These are phyloP conservation scores for Neofusicoccum laricinum DNA, from an alignment of 2,329 filamentous ascomycete species.

Conservation along the genomic window DNA sequence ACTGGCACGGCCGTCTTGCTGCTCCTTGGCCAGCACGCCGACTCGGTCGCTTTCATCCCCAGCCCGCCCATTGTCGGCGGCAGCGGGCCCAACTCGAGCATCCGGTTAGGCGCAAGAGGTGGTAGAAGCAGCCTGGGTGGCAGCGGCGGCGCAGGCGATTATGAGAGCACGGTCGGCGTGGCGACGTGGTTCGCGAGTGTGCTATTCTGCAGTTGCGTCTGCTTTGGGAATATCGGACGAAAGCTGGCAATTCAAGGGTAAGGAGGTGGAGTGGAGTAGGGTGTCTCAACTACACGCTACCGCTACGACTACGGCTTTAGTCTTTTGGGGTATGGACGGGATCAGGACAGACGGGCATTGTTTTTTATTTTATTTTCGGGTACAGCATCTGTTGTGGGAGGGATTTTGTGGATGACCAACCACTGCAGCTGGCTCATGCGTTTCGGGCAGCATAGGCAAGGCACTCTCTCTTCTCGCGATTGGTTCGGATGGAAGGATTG, in stretches of 20 bases:
- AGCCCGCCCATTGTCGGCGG: conserved; percentile 44
- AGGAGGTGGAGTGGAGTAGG: not conserved
- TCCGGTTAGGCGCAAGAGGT: conserved; percentile 10
- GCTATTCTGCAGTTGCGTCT: conserved; percentile 89
- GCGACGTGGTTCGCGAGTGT: conserved; percentile 91
- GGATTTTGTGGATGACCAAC: too few species aligned
- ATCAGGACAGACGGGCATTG: not conserved
- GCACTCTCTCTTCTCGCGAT: too few species aligned
- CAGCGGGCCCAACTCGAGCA: not conserved
- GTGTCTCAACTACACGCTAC: too few species aligned
- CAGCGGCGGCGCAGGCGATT: conserved; percentile 17
- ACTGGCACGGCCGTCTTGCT: conserved; percentile 72
- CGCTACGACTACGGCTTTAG: too few species aligned
- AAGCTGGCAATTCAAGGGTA: conserved; percentile 53
- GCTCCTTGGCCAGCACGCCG: conserved; percentile 71
- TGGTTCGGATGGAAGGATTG: too few species aligned
- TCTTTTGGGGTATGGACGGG: too few species aligned
- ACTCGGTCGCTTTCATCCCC: conserved; percentile 52
- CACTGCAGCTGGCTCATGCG: too few species aligned
- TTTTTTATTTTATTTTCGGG: not conserved
- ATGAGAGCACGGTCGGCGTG: conserved; percentile 42
- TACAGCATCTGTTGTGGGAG: too few species aligned
- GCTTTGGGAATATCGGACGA: conserved; percentile 93
- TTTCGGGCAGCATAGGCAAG: too few species aligned
- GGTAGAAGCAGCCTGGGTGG: conserved; percentile 18